Evolutionary conservation across 1,284 basidiomycete species (phyloP).

Genomic region (Tilletia horrida): DNA sequence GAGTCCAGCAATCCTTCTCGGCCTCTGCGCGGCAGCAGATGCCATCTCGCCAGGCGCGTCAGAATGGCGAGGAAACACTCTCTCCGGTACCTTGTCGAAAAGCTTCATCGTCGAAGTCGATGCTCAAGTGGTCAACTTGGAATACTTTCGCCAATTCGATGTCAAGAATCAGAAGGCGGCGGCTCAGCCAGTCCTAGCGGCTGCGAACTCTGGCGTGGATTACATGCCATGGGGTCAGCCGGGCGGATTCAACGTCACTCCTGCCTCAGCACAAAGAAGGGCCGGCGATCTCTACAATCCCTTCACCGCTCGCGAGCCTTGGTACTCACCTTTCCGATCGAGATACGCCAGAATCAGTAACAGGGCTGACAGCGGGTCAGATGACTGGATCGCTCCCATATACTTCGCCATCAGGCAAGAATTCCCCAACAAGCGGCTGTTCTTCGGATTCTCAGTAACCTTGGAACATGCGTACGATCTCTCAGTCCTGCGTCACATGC

Average conservation of each 20-base stretch:
- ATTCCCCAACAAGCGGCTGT: conserved; percentile 14
- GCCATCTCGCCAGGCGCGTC: not conserved
- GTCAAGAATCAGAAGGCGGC: conserved; percentile 4
- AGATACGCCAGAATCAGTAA: not conserved
- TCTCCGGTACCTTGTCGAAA: not conserved
- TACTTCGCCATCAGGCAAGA: conserved; percentile 16
- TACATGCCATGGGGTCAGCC: conserved; percentile 8
- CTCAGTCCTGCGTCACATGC: conserved; percentile 3
- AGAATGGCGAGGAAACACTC: conserved; percentile 6
- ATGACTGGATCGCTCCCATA: not conserved
- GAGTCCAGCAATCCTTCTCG: too few species aligned
- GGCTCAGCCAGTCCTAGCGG: not conserved
- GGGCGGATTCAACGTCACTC: not conserved
- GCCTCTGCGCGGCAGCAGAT: too few species aligned
- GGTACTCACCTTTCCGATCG: not conserved
- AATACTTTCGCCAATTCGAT: conserved; percentile 1
- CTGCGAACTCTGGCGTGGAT: not conserved
- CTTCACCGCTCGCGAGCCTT: not conserved
- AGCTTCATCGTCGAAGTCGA: conserved; percentile 12
- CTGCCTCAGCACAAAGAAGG: too few species aligned
- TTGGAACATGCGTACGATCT: conserved; percentile 11
- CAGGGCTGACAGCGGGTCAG: not conserved
- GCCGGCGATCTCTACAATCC: not conserved
- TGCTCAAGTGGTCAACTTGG: not conserved
- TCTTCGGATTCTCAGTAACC: conserved; percentile 16